These are phyloP conservation scores for Mimosa pudica DNA, from an alignment of 306 rosid genomes.

Conservation along the genomic window DNA sequence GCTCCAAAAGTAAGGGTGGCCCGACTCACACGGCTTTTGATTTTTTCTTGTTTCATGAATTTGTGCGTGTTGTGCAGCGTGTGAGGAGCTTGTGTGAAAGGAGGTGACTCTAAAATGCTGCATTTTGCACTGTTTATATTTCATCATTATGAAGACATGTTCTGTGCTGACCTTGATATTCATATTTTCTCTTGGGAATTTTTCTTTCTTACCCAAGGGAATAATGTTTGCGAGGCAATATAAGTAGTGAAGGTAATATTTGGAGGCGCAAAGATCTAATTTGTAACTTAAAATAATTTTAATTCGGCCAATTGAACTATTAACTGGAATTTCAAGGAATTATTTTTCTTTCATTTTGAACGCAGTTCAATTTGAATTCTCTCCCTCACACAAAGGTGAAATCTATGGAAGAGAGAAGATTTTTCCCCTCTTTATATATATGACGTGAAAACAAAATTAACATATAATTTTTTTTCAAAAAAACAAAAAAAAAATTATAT, in stretches of 20 bases:
- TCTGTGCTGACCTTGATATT: not conserved
- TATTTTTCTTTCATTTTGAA: not conserved
- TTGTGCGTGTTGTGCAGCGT: slow-evolving; percentile 73
- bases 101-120: slow-evolving; percentile 37
- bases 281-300: not conserved
- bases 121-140: slow-evolving; percentile 7
- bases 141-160: not conserved
- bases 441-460: no score
- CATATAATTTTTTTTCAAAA: no score
- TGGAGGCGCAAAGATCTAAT: not conserved
- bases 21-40: slow-evolving; percentile 50
- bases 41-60: slow-evolving; percentile 71
- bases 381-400: not conserved
- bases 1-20: slow-evolving; percentile 34
- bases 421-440: no score
- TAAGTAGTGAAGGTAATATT: not conserved
- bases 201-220: not conserved
- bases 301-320: not conserved
- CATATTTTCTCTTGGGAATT: not conserved
- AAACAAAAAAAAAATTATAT: no score
- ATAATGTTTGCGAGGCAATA: not conserved
- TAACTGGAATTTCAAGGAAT: not conserved
- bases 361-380: not conserved
- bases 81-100: slow-evolving; percentile 58
- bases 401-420: no score